Conservation (phyloP, 164 flowering plant genomes). For the Taxillus chinensis region DNA sequence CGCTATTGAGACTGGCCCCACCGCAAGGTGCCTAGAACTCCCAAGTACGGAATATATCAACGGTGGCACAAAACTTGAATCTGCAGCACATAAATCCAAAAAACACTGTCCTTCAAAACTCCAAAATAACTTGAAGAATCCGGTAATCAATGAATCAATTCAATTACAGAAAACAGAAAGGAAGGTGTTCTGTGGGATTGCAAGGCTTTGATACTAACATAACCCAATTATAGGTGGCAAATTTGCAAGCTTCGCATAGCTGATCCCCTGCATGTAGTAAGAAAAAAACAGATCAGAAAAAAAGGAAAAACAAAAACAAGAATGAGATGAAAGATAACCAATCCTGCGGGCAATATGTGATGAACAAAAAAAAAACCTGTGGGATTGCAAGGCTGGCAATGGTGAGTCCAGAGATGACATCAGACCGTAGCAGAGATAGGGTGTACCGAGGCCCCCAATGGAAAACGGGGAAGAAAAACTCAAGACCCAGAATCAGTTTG, state of each 20-base stretch:
- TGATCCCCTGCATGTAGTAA: slow-evolving; percentile 43
- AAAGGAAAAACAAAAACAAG: neutral
- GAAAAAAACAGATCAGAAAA: neutral
- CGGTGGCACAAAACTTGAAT: slow-evolving; percentile 68
- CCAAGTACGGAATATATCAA: slow-evolving; percentile 49
- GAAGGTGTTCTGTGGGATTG: neutral
- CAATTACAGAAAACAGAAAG: neutral
- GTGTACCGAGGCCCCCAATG: slow-evolving; percentile 29
- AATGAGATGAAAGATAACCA: too few relatives aligned
- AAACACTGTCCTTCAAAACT: neutral
- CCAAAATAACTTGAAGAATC: neutral
- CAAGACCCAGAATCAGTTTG: neutral
- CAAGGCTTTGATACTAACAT: slow-evolving; percentile 32
- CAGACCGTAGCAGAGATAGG: slow-evolving; percentile 40
- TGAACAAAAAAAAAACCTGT: slow-evolving; percentile 28
- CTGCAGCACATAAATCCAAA: slow-evolving; percentile 16
- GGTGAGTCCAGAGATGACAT: slow-evolving; percentile 64
- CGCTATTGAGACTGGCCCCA: slow-evolving; percentile 61
- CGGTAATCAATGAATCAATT: neutral
- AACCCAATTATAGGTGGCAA: slow-evolving; percentile 65
- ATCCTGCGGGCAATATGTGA: too few relatives aligned
- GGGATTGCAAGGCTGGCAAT: slow-evolving; percentile 82
- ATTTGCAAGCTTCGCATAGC: slow-evolving; percentile 73
- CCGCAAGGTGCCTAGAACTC: slow-evolving; percentile 50
- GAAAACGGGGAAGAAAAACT: neutral